Evolutionary conservation across 805 yeast species (phyloP), one percentile per base, ranked within the genome.

Genomic region (Myxozyma monticola): DNA sequence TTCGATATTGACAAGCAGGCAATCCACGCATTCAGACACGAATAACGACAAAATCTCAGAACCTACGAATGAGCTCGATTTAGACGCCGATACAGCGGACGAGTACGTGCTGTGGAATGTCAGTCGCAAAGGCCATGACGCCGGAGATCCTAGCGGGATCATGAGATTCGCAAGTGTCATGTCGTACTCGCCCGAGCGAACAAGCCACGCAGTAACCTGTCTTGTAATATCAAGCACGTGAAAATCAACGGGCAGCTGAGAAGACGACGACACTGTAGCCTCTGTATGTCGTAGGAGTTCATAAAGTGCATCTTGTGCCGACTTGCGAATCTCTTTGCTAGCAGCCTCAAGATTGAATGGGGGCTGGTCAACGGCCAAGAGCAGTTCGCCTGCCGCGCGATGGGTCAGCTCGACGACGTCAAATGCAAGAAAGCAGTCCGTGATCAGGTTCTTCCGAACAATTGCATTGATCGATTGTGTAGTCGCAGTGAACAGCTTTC

Each of bases 1-100:
- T 64, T 85, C 95, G 40, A 90, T 68, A 45, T 77, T 76, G 28
- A 82, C 72, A 64, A 83, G 74, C 22, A 88, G 75, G 38, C 83
- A 81, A 65, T 90, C 96, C 37, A 91, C 76, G 37, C 85, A 75
- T 65, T 91, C 98, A 44, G 89, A 78, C 53, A 80, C 77, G 62
- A 77, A 90, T 37, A 85, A 75, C 1, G 88, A 76, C 29, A 88
- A 66, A 56, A 85, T 42, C 39, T 54, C 58, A 9, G 53, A 14
- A n/a, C 57, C 58, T 45, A 50, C 42, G 36, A 41, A 45, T 18
- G 58, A 51, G 25, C 40, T 28, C 9, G 35, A 6, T 6, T 5
- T 18, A 25, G 51, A 34, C 9, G 20, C 20, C n/a, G 21, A 38
- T 4, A 47, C n/a, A 12, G 49, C 51, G 28, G 46, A 36, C 9